Percentiles rank a stretch among this genome's conserved stretches.
phyloP scores from a whole-genome alignment of 1,284 basidiomycete species.

The Mycosarcoma mackinlayi region DNA sequence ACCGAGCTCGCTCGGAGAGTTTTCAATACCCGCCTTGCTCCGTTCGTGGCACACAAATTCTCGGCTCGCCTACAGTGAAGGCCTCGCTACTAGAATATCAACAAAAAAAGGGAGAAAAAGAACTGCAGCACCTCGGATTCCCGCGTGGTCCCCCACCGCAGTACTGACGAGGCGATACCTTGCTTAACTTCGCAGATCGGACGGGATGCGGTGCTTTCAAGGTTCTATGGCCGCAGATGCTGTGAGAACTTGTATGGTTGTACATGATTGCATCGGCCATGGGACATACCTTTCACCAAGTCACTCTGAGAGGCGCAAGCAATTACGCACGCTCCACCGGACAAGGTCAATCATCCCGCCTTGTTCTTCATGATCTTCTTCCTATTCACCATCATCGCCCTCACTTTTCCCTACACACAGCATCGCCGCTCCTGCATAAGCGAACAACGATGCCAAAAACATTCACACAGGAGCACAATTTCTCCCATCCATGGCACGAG shows the following conservation, averaged over 20 bases:
- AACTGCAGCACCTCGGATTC: constrained; percentile 84
- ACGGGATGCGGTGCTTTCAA: constrained; percentile 83
- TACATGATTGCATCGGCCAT: too few relatives aligned
- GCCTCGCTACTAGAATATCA: background rate
- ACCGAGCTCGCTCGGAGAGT: constrained; percentile 2
- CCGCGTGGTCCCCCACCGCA: constrained; percentile 84
- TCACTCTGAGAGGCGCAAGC: too few relatives aligned
- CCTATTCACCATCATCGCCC: background rate
- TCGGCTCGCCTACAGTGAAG: too few relatives aligned
- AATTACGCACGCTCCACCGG: background rate
- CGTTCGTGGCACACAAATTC: too few relatives aligned
- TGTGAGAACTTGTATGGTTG: too few relatives aligned
- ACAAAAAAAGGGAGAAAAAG: constrained; percentile 55
- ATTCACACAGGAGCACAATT: constrained; percentile 30
- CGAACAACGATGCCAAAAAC: constrained; percentile 42
- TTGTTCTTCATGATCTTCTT: too few relatives aligned
- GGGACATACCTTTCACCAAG: too few relatives aligned
- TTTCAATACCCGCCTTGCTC: constrained; percentile 11
- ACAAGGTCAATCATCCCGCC: too few relatives aligned
- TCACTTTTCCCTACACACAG: background rate
- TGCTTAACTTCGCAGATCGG: constrained; percentile 83
- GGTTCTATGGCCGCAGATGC: constrained; percentile 80
- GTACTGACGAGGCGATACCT: constrained; percentile 83
- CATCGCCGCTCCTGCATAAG: too few relatives aligned
- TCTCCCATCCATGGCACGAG: constrained; percentile 39